These are phyloP conservation scores for Xylaria polymorpha DNA, from an alignment of 2,329 filamentous ascomycete species.

Conservation along the genomic window DNA sequence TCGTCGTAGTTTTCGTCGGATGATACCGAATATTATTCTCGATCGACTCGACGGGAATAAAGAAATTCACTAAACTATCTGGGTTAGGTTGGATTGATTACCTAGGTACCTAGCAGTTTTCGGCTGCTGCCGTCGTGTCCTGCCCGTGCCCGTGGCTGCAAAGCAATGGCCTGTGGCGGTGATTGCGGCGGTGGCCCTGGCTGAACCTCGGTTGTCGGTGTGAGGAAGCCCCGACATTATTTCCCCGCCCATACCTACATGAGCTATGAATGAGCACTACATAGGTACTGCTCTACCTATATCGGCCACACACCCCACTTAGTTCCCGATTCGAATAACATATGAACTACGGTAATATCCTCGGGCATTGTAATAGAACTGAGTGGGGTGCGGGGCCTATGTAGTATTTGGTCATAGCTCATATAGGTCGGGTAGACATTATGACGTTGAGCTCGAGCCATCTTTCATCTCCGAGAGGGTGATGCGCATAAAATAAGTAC, in stretches of 20 bases:
- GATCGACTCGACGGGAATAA: constrained; percentile 3
- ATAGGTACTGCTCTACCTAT: too few relatives aligned
- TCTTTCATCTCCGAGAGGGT: neutral
- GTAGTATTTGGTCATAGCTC: too few relatives aligned
- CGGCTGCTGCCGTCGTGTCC: neutral
- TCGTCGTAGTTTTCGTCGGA: constrained; percentile 2
- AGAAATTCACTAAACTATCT: constrained; percentile 31
- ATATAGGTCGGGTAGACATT: too few relatives aligned
- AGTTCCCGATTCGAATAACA: too few relatives aligned
- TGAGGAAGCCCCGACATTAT: constrained; percentile 16
- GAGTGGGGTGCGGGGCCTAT: too few relatives aligned
- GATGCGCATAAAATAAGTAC: neutral
- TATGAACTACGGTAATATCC: too few relatives aligned
- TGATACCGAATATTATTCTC: constrained; percentile 25
- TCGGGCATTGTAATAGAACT: too few relatives aligned
- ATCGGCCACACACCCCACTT: too few relatives aligned
- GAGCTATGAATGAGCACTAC: too few relatives aligned
- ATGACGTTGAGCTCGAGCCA: constrained; percentile 32
- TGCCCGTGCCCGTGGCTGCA: neutral
- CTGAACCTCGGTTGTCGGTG: constrained; percentile 31
- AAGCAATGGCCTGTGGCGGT: neutral
- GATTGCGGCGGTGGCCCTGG: constrained; percentile 19
- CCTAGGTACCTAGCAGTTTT: neutral
- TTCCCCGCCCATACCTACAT: too few relatives aligned
- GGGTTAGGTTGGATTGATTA: neutral